Percentiles rank a stretch among this genome's conserved stretches.
Conservation (phyloP, 1,139 yeast species). For the Zygosaccharomyces sapae region DNA sequence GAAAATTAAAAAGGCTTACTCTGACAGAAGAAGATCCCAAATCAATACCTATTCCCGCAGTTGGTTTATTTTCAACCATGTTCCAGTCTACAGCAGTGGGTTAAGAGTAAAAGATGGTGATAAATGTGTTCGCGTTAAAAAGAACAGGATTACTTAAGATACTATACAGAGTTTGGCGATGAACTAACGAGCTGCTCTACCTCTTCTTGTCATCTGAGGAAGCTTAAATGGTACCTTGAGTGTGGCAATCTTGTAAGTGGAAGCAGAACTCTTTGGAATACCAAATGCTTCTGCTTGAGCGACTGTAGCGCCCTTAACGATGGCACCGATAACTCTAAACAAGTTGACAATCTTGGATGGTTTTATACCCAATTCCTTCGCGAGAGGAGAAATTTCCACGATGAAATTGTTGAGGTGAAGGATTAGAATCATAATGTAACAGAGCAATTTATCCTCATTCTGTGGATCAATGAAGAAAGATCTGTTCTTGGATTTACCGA, state of each 20-base stretch:
- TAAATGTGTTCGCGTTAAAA: slow-evolving; percentile 1
- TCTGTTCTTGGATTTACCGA: slow-evolving; percentile 71
- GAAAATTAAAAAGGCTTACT: slow-evolving; percentile 31
- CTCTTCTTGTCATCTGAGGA: slow-evolving; percentile 77
- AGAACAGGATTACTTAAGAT: not conserved
- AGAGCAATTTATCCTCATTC: slow-evolving; percentile 78
- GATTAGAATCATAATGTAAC: slow-evolving; percentile 68
- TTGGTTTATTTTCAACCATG: not conserved
- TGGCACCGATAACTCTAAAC: slow-evolving; percentile 79
- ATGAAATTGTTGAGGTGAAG: slow-evolving; percentile 73
- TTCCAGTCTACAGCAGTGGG: not conserved
- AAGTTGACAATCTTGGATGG: slow-evolving; percentile 68
- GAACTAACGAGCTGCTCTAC: slow-evolving; percentile 40
- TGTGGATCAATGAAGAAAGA: slow-evolving; percentile 78
- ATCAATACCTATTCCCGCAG: slow-evolving; percentile 45
- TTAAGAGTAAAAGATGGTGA: not conserved
- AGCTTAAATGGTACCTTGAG: slow-evolving; percentile 85
- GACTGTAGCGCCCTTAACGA: slow-evolving; percentile 67
- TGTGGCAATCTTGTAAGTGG: slow-evolving; percentile 71
- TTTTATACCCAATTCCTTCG: slow-evolving; percentile 78
- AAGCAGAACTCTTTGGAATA: slow-evolving; percentile 61
- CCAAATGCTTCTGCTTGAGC: slow-evolving; percentile 82
- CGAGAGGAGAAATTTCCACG: slow-evolving; percentile 74
- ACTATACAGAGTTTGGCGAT: not conserved
- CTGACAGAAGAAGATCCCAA: slow-evolving; percentile 53